Percentiles rank a stretch among this genome's conserved stretches.
phyloP scores from a whole-genome alignment of 257 asterid species.

The Jacaranda copaia region DNA sequence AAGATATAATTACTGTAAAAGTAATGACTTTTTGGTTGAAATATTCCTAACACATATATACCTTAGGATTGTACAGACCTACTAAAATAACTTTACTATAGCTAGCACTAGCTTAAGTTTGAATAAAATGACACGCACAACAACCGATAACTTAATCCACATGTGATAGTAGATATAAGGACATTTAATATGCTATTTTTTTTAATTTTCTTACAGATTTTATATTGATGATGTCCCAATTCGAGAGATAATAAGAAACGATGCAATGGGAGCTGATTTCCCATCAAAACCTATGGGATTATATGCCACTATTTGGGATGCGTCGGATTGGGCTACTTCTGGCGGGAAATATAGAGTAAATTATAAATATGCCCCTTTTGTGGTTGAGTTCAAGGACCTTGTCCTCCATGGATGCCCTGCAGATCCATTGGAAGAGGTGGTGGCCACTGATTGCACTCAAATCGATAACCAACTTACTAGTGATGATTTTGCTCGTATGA shows the following conservation, averaged over 20 bases:
- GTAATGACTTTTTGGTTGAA: conserved; percentile 27
- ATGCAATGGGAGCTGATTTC: conserved; percentile 83
- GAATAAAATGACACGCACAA: not conserved
- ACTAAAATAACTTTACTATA: conserved; percentile 23
- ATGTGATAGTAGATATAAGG: not conserved
- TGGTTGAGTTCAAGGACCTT: conserved; percentile 80
- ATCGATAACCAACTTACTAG: conserved; percentile 43
- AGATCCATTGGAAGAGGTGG: conserved; percentile 72
- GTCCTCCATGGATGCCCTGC: conserved; percentile 76
- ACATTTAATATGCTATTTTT: not conserved
- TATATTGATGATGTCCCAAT: conserved; percentile 84
- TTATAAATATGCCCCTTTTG: conserved; percentile 90
- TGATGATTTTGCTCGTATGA: conserved; percentile 51
- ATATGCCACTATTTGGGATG: conserved; percentile 97
- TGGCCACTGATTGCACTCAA: conserved; percentile 41
- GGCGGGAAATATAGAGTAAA: conserved; percentile 81
- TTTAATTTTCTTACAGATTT: conserved; percentile 52
- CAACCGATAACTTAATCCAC: not conserved
- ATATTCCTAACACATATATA: conserved; percentile 12
- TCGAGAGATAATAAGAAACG: conserved; percentile 65
- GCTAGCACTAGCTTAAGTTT: not conserved
- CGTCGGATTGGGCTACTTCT: conserved; percentile 96
- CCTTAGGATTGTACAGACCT: not conserved
- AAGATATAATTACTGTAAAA: conserved; percentile 25
- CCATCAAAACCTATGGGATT: conserved; percentile 93